Evolutionary conservation across 139 green algal species (phyloP), one percentile per base, ranked within the genome.

Genomic region (Micromonas pusilla): DNA sequence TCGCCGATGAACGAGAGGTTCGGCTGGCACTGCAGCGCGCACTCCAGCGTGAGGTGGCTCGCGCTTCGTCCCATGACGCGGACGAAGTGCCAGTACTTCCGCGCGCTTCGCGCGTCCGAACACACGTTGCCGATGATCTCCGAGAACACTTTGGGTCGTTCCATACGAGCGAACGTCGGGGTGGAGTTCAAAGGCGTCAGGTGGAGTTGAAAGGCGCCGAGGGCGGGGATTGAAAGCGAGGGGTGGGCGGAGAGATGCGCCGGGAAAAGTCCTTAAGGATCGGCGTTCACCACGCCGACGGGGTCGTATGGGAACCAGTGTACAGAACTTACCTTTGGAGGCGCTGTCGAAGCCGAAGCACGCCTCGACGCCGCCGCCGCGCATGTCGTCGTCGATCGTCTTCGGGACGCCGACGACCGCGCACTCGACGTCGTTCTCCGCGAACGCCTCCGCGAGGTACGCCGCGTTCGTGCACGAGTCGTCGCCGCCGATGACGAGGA

Each of bases 51-150:
- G 32, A 92, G 82, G 78, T 92, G 88, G 19, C 75, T 87, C 28
- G 88, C 87, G 2, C 80, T 62, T 25, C 88, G 79, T 21, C 87
- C 87, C 86, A 91, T 91, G 0, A 91, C 77, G 16, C 85, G 77
- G n/a, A 92, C 71, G 71, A 92, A 91, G 80, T 92, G 88, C 45
- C 83, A 91, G 77, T 92, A 92, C 80, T 92, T 92, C 2, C 71
- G 62, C 2, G 83, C 84, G 20, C 64, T 83, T 2, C 57, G 28
- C 1, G 85, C 80, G 52, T 92, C 88, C 2, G 89, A 62, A 79
- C 83, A 83, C 20, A 92, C 73, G 81, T 92, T 92, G 45, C 88
- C 88, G 32, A 92, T 83, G 21, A 77, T 32, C 79, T 92, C 88
- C 1, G 78, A 76, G 78, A 86, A 92, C 5, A 91, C 73, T 75